phyloP scores from a whole-genome alignment of 2,329 filamentous ascomycete species.

The Neofusicoccum laricinum region DNA sequence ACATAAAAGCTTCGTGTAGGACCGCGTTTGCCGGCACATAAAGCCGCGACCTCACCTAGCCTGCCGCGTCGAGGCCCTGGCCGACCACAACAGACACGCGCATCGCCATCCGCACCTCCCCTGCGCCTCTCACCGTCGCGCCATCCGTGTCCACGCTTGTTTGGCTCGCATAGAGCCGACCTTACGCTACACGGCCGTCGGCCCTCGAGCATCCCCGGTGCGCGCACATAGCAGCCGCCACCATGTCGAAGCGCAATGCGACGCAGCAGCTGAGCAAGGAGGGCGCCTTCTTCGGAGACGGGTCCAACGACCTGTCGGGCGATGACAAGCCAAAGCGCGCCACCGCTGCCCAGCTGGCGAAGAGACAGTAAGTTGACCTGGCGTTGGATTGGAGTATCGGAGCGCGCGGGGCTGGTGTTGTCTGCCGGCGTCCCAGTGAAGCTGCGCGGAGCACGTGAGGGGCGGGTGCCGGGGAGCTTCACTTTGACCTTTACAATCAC shows the following conservation, averaged over 20 bases:
- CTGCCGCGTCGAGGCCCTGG: background rate
- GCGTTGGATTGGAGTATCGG: background rate
- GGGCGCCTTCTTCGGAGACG: slow-evolving; percentile 21
- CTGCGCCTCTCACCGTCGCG: background rate
- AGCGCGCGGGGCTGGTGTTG: background rate
- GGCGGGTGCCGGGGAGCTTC: background rate
- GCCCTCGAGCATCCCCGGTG: background rate
- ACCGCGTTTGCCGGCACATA: background rate
- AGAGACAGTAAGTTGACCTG: slow-evolving; percentile 52
- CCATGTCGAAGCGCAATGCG: slow-evolving; percentile 41
- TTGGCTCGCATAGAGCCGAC: background rate
- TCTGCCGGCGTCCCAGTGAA: background rate
- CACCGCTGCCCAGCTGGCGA: slow-evolving; percentile 54
- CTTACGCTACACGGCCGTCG: background rate
- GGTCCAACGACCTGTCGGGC: slow-evolving; percentile 36
- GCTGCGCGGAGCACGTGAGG: background rate
- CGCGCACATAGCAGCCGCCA: background rate
- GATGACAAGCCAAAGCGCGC: slow-evolving; percentile 49
- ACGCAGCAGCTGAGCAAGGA: slow-evolving; percentile 37
- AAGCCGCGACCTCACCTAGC: background rate
- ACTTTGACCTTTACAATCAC: background rate
- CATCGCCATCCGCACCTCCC: background rate
- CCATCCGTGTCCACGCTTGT: too few relatives aligned
- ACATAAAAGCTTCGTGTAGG: background rate
- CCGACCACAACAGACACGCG: slow-evolving; percentile 13